Conservation (phyloP, 2,329 filamentous ascomycete genomes). For the Dactylellina cionopaga region DNA sequence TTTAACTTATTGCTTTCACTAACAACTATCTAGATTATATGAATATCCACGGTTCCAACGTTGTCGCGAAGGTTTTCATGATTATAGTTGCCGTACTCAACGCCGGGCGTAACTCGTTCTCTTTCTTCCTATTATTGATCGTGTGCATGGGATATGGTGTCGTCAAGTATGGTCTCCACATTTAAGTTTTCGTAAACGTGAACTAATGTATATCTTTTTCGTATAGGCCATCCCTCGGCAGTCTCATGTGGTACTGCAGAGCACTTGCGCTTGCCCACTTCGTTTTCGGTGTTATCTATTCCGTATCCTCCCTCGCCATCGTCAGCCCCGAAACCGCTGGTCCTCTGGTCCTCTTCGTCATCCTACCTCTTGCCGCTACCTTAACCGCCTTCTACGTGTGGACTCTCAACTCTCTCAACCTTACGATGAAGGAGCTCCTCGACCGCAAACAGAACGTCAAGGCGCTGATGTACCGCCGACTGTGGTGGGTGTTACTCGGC, state of each 20-base stretch:
- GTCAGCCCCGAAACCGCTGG: constrained; percentile 68
- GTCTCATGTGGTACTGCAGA: constrained; percentile 92
- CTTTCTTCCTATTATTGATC: constrained; percentile 95
- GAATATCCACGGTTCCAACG: constrained; percentile 86
- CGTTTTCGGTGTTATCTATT: constrained; percentile 91
- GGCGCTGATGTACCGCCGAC: constrained; percentile 93
- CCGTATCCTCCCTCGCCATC: constrained; percentile 85
- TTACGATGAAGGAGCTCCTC: constrained; percentile 94
- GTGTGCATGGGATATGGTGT: constrained; percentile 99
- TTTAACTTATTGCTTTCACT: constrained; percentile 56
- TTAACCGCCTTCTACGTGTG: constrained; percentile 98
- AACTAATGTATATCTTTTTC: background rate
- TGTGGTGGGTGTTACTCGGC: constrained; percentile 96
- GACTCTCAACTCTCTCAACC: constrained; percentile 94
- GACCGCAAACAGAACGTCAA: constrained; percentile 95
- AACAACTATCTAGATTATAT: constrained; percentile 75
- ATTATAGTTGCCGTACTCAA: constrained; percentile 92
- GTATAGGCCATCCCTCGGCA: constrained; percentile 71
- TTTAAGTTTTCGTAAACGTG: background rate
- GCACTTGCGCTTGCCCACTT: constrained; percentile 93
- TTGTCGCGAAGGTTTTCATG: constrained; percentile 84
- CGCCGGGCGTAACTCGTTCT: constrained; percentile 94
- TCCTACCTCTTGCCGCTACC: constrained; percentile 88
- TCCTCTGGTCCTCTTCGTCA: constrained; percentile 88
- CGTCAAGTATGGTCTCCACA: constrained; percentile 70